A percentile compares a stretch with the other conserved stretches of the same genome.
phyloP scores from a whole-genome alignment of 768 basidiomycete genomes.

The Phylloporus sp. region DNA sequence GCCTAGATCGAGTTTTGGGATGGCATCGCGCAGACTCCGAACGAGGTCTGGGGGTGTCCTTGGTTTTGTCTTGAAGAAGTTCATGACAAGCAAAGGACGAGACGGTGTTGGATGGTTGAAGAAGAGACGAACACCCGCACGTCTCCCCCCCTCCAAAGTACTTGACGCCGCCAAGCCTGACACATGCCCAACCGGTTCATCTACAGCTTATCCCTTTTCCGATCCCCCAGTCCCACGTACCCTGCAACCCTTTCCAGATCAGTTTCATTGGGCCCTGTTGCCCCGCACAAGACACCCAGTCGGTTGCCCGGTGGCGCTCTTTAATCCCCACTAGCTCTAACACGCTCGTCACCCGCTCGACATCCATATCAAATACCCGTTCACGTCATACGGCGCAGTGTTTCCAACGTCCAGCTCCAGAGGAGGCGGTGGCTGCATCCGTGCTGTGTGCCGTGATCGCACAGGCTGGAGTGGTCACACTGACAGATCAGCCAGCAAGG shows the following conservation, averaged over 20 bases:
- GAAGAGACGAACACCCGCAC: background rate
- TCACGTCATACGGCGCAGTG: background rate
- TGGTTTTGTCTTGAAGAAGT: constrained; percentile 93
- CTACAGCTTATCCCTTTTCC: constrained; percentile 17
- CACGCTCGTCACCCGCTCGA: background rate
- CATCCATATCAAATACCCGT: background rate
- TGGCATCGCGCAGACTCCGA: constrained; percentile 72
- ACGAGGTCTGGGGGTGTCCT: constrained; percentile 88
- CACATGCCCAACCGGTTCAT: background rate
- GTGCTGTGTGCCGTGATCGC: background rate
- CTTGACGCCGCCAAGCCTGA: background rate
- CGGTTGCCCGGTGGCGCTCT: background rate
- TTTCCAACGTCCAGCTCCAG: background rate
- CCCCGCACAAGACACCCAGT: background rate
- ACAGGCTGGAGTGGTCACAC: background rate
- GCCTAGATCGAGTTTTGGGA: constrained; percentile 70
- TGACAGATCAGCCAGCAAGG: no score
- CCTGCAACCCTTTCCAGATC: constrained; percentile 2
- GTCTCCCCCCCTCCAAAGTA: background rate
- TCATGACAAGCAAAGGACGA: no score
- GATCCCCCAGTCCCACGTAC: constrained; percentile 1
- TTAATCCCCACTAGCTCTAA: background rate
- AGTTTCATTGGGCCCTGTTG: background rate
- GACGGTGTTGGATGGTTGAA: background rate
- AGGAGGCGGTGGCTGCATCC: background rate